Evolutionary conservation across 306 rosid species (phyloP), one percentile per base, ranked within the genome.

Genomic region (Vicia faba): DNA sequence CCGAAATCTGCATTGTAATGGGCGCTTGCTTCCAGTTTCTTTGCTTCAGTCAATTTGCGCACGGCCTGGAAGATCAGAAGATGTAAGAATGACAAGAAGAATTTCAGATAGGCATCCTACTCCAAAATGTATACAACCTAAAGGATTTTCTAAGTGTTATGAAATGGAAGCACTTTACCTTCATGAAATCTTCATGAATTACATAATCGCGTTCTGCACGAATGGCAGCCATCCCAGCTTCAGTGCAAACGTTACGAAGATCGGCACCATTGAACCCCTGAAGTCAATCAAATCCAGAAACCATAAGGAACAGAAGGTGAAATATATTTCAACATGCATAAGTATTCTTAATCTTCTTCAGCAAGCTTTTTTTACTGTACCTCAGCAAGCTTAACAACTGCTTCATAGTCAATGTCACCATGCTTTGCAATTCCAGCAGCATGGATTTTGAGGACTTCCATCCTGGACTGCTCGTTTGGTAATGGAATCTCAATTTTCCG

Each of bases 21-120:
- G 0, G 93, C 79, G 2, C 78, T 86, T 2, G 89, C 82, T 72
- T 86, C 97, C 20, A 88, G 83, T 69, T 88, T 91, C 88, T 88
- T 91, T 29, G 86, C 95, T 55, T 88, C 91, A 3, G 77, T 85
- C 64, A 85, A 26, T 75, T 86, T 88, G 8, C 95, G 74, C 2
- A 85, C 97, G 31, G 85, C 91, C 96, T 86, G 81, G 36, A 39
- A 65, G 57, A 74, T 72, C 51, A 29, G 7, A 65, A 62, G n/a
- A 54, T 46, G 72, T 62, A 57, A 43, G 35, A 40, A 43, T 50
- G 35, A 49, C 13, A 33, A 33, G 8, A 58, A 33, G 49, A 12
- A 31, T 41, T 35, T 35, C 23, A 57, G 62, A n/a, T 56, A 56
- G 39, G 38, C 38, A 13, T 56, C 19, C 20, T 28, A 0, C 59